These are phyloP conservation scores for Smallanthus sonchifolius DNA, from an alignment of 129 eudicot genomes.

Conservation along the genomic window DNA sequence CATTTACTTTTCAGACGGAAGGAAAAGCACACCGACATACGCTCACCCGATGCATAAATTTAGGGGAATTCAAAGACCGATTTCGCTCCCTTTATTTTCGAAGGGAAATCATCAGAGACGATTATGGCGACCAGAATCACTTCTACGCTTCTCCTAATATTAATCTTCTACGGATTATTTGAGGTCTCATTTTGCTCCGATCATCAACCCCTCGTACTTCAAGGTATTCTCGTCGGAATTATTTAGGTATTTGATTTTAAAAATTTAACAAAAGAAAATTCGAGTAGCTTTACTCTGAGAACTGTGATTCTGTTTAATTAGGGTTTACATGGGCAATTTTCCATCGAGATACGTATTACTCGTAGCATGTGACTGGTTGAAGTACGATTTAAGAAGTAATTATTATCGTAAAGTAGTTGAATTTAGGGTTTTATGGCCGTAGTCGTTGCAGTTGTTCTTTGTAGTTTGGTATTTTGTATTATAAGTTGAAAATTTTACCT, in stretches of 20 bases:
- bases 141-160: background rate
- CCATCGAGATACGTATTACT: background rate
- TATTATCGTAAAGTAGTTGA: background rate
- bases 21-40: background rate
- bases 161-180: background rate
- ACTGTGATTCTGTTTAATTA: background rate
- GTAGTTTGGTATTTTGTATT: background rate
- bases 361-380: background rate
- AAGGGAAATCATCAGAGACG: slow-evolving; percentile 10
- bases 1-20: background rate
- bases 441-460: background rate
- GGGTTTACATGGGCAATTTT: slow-evolving; percentile 1
- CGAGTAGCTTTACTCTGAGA: background rate
- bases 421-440: background rate
- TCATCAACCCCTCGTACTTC: slow-evolving; percentile 9
- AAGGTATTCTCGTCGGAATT: slow-evolving; percentile 9
- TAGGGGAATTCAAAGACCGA: slow-evolving; percentile 12
- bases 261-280: no score
- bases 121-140: slow-evolving; percentile 20
- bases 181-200: slow-evolving; percentile 16
- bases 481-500: background rate
- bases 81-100: slow-evolving; percentile 12
- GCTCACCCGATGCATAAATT: slow-evolving; percentile 17
- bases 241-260: background rate
- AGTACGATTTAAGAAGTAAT: background rate